These are phyloP conservation scores for Echinosophora koreensis DNA, from an alignment of 306 rosid genomes.

Conservation along the genomic window DNA sequence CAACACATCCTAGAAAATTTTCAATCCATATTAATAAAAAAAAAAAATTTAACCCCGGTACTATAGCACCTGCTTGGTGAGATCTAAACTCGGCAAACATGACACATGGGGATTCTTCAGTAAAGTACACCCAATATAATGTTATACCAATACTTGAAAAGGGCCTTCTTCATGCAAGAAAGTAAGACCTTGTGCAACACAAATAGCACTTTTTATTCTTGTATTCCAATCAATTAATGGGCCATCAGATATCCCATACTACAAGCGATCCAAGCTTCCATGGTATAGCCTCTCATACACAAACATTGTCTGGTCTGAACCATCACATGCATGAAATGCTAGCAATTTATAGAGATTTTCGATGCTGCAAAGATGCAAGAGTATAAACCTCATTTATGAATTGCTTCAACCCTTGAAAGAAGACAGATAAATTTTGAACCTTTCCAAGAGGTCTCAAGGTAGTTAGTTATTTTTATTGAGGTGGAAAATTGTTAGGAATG, in stretches of 20 bases:
- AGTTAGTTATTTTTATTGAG: not conserved
- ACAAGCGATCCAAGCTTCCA: constrained; percentile 87
- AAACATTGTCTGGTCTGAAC: constrained; percentile 80
- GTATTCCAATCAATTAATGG: constrained; percentile 97
- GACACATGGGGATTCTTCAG: not conserved
- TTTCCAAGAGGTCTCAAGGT: constrained; percentile 27
- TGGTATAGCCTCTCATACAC: constrained; percentile 93
- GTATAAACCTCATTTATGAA: constrained; percentile 82
- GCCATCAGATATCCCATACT: constrained; percentile 91
- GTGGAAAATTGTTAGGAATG: too few species aligned
- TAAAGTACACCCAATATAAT: not conserved
- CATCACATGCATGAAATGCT: constrained; percentile 92
- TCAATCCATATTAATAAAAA: not conserved
- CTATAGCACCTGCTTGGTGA: constrained; percentile 19
- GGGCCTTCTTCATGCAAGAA: constrained; percentile 99
- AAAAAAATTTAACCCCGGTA: not conserved
- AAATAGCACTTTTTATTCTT: constrained; percentile 88
- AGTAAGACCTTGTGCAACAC: constrained; percentile 96
- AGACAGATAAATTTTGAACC: constrained; percentile 25
- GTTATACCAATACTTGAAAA: constrained; percentile 75
- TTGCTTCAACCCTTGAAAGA: constrained; percentile 85
- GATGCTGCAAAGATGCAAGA: constrained; percentile 87
- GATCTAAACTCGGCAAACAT: constrained; percentile 21
- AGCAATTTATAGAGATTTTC: constrained; percentile 94
- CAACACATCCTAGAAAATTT: not conserved